Evolutionary conservation across 345 rosid species (phyloP).

Genomic region (Trapa incisa): DNA sequence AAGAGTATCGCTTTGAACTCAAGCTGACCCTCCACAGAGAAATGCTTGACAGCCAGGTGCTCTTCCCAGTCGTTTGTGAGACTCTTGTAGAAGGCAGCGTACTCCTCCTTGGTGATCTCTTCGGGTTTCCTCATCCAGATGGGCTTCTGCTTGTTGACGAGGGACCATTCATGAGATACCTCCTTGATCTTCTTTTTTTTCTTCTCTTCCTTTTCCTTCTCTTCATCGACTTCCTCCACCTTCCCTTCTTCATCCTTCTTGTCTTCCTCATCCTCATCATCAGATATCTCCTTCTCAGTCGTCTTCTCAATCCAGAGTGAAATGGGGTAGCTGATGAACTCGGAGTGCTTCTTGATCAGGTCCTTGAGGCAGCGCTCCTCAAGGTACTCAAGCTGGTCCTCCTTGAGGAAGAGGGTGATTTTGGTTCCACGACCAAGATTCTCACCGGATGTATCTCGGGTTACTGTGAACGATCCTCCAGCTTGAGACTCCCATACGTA

Average conservation of each 20-base stretch:
- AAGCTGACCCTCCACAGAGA: constrained; percentile 93
- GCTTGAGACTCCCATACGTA: constrained; percentile 93
- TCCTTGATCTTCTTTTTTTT: constrained; percentile 7
- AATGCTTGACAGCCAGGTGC: constrained; percentile 78
- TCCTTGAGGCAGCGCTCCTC: constrained; percentile 90
- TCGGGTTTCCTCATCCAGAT: constrained; percentile 97
- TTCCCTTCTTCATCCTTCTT: constrained; percentile 79
- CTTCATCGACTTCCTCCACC: constrained; percentile 26
- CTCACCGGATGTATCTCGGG: constrained; percentile 64
- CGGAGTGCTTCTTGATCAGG: constrained; percentile 81
- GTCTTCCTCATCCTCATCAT: constrained; percentile 83
- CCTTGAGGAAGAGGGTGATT: constrained; percentile 63
- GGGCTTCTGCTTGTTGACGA: constrained; percentile 89
- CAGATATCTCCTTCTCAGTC: constrained; percentile 73
- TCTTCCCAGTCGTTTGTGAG: constrained; percentile 91
- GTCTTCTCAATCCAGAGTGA: constrained; percentile 88
- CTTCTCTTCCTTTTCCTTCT: constrained; percentile 4
- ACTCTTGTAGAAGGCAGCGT: constrained; percentile 90
- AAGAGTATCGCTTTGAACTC: constrained; percentile 87
- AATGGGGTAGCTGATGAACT: constrained; percentile 79
- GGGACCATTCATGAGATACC: constrained; percentile 24
- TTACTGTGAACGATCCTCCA: constrained; percentile 80
- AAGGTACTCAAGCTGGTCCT: constrained; percentile 80
- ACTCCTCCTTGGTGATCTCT: constrained; percentile 80
- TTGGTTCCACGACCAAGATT: constrained; percentile 70